These are phyloP conservation scores for Quercus tomentella DNA, from an alignment of 331 rosid genomes.

Conservation along the genomic window DNA sequence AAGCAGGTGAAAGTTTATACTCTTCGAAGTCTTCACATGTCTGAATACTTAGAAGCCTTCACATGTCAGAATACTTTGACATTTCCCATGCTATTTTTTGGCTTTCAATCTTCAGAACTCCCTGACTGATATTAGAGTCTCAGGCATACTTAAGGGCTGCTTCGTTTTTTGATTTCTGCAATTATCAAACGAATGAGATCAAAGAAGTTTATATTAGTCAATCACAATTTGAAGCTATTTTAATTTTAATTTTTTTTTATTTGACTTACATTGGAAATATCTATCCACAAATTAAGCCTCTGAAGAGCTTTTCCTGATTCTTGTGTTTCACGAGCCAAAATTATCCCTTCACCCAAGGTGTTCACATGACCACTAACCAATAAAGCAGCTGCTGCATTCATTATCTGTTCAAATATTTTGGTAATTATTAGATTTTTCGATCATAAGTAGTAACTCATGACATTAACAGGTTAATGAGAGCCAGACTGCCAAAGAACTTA, in stretches of 20 bases:
- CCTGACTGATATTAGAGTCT: too few species aligned
- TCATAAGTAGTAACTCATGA: slow-evolving; percentile 2
- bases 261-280: slow-evolving; percentile 63
- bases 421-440: neutral
- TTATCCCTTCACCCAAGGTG: slow-evolving; percentile 66
- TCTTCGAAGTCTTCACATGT: too few species aligned
- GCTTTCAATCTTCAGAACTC: too few species aligned
- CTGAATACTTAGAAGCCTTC: too few species aligned
- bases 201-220: neutral
- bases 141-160: too few species aligned
- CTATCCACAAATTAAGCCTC: slow-evolving; percentile 67
- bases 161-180: slow-evolving; percentile 45
- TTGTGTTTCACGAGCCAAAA: slow-evolving; percentile 71
- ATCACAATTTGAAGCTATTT: neutral
- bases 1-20: too few species aligned
- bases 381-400: slow-evolving; percentile 88
- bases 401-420: slow-evolving; percentile 42
- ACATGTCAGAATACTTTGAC: too few species aligned
- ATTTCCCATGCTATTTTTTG: too few species aligned
- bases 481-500: slow-evolving; percentile 30
- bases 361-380: slow-evolving; percentile 62
- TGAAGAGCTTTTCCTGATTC: slow-evolving; percentile 72
- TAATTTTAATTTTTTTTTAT: neutral
- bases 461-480: neutral
- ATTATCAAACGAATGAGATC: slow-evolving; percentile 8